Evolutionary conservation across 2,329 filamentous ascomycete species (phyloP).

Genomic region (Botrytis pseudocinerea): DNA sequence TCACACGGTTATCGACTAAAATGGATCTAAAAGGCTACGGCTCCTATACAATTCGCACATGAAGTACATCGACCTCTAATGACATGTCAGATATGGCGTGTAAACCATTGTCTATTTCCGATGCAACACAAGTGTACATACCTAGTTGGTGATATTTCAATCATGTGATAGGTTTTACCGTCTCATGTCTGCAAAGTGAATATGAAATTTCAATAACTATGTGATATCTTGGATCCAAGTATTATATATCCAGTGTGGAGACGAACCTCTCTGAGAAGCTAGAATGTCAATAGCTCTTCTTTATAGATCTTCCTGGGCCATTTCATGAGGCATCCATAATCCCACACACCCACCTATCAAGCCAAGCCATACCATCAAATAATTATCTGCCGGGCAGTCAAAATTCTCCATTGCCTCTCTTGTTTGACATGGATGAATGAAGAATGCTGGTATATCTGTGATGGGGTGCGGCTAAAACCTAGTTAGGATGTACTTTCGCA

Average conservation of each 20-base stretch:
- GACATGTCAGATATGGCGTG: conserved; percentile 15
- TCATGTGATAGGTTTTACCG: background rate
- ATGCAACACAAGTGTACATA: background rate
- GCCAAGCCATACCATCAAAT: conserved; percentile 88
- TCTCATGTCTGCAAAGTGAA: background rate
- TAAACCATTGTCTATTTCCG: conserved; percentile 21
- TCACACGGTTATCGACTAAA: conserved; percentile 7
- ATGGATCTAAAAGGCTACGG: conserved; percentile 9
- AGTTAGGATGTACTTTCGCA: conserved; percentile 18
- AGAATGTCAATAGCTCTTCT: background rate
- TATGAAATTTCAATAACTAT: background rate
- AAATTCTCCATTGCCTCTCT: conserved; percentile 75
- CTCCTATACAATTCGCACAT: conserved; percentile 10
- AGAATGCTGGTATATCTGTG: conserved; percentile 76
- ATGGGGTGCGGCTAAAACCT: conserved; percentile 62
- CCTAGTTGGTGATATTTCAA: background rate
- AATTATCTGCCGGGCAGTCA: conserved; percentile 60
- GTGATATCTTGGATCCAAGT: background rate
- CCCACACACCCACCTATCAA: conserved; percentile 79
- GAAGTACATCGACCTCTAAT: conserved; percentile 17
- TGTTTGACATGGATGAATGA: conserved; percentile 89
- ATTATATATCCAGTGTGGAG: background rate
- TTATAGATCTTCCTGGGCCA: conserved; percentile 45
- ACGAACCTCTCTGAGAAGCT: background rate
- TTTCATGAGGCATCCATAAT: conserved; percentile 71